Conservation (phyloP, 352 stramenopile genomes). For the Bremia lactucae region DNA sequence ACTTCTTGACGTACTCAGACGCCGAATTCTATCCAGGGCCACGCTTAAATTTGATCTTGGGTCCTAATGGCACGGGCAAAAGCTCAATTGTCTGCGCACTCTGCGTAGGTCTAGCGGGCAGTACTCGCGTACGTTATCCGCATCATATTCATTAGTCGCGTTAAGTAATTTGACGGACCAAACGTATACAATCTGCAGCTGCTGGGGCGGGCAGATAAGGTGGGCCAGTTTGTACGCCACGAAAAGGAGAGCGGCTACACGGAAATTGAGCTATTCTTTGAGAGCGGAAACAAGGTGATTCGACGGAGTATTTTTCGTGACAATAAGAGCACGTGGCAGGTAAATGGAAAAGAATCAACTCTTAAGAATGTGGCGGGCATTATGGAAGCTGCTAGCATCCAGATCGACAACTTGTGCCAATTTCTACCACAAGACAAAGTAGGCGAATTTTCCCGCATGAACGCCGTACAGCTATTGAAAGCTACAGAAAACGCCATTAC, state of each 20-base stretch:
- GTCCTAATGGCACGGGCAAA: constrained; percentile 94
- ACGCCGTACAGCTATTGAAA: constrained; percentile 59
- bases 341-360: constrained; percentile 59
- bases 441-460: constrained; percentile 85
- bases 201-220: constrained; percentile 91
- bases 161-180: not conserved
- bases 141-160: not conserved
- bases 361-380: constrained; percentile 65
- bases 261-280: constrained; percentile 91
- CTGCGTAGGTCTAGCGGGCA: constrained; percentile 92
- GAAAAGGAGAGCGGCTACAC: constrained; percentile 80
- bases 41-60: constrained; percentile 96
- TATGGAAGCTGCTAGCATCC: constrained; percentile 86
- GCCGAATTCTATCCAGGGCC: constrained; percentile 86
- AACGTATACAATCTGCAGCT: constrained; percentile 32
- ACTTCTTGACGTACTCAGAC: constrained; percentile 91
- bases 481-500: constrained; percentile 68
- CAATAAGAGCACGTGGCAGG: constrained; percentile 76
- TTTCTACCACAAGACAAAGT: constrained; percentile 98
- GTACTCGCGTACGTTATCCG: constrained; percentile 63
- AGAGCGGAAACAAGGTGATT: constrained; percentile 70
- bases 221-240: constrained; percentile 86
- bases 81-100: constrained; percentile 95
- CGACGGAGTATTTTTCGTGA: constrained; percentile 87
- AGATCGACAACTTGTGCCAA: constrained; percentile 98